Percentiles rank a stretch among this genome's conserved stretches.
phyloP scores from a whole-genome alignment of 2,329 filamentous ascomycete genomes.

The Albophoma yamanashiensis region DNA sequence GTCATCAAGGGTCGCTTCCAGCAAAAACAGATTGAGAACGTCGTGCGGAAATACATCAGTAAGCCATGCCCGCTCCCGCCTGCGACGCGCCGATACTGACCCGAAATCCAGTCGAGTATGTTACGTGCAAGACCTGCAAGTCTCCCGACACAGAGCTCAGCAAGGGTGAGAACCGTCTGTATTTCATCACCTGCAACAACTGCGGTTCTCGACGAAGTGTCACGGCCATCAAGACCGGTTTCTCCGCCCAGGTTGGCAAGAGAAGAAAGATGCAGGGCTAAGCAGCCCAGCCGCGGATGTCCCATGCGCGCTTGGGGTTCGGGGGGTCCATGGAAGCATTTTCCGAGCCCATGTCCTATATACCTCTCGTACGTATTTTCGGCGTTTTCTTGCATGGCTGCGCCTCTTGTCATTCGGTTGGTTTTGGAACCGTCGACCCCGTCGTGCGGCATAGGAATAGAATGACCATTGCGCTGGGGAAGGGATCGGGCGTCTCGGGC shows the following conservation, averaged over 20 bases:
- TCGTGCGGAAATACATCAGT: slow-evolving; percentile 91
- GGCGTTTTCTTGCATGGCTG: not conserved
- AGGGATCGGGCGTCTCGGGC: not conserved
- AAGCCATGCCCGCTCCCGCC: slow-evolving; percentile 24
- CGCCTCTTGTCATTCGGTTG: not conserved
- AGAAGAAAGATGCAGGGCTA: slow-evolving; percentile 89
- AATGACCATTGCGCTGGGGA: not conserved
- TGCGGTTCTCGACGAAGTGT: slow-evolving; percentile 78
- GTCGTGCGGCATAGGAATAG: not conserved
- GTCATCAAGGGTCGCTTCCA: slow-evolving; percentile 99
- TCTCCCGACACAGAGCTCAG: slow-evolving; percentile 90
- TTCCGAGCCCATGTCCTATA: not conserved
- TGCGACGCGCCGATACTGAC: not conserved
- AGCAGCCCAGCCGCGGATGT: slow-evolving; percentile 13
- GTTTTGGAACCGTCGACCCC: not conserved
- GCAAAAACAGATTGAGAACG: slow-evolving; percentile 98
- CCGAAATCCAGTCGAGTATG: slow-evolving; percentile 66
- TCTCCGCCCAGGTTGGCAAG: slow-evolving; percentile 98
- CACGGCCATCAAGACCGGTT: slow-evolving; percentile 99
- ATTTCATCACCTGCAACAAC: slow-evolving; percentile 93
- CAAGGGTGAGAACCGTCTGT: slow-evolving; percentile 98
- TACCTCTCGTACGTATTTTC: not conserved
- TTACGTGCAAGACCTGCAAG: slow-evolving; percentile 97
- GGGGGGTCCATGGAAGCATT: not conserved
- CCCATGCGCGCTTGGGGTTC: not conserved